Evolutionary conservation across 2,329 filamentous ascomycete genomes (phyloP), one percentile per base, ranked within the genome.

Genomic region (Fusarium proliferatum): DNA sequence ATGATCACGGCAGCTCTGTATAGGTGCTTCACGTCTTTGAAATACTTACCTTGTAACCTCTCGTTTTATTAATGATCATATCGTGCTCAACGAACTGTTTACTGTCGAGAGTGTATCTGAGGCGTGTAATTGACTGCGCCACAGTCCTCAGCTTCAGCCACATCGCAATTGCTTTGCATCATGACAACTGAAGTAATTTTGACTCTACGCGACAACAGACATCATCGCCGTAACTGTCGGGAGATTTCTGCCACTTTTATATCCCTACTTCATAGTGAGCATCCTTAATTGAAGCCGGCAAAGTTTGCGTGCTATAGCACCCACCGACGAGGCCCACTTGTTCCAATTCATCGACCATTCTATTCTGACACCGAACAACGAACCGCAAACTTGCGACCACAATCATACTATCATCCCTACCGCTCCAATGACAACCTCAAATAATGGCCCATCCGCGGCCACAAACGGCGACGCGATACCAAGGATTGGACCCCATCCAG

Each of bases 401-500:
- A 19, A 38, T 19, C 11, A 45, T 38, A 17, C 21, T 11, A 42
- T 28, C 30, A 17, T n/a, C 17, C 13, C 15, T 10, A 33, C 10
- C 19, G 17, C 38, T 48, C 17, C 19, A 38, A 59, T 79, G 77
- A 67, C 65, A 3, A 60, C 71, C 16, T 58, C 67, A 19, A 72
- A 57, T 8, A 56, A 66, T 3, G 72, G 68, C 12, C 59, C 34
- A 33, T 28, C 64, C 23, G 30, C 56, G 33, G 51, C 76, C n/a
- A 59, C 58, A 45, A 76, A 78, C 41, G 76, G 73, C 43, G 67
- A 76, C 28, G 51, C 55, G 9, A 23, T 67, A 30, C 51, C 62
- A 71, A 76, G 80, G 73, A 70, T 82, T 38, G 85, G 85, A 5
- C 85, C 85, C 57, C 84, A 85, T 45, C 86, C 86, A 5, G 87